A percentile compares a stretch with the other conserved stretches of the same genome.
These are phyloP conservation scores for Pterocarpus santalinus DNA, from an alignment of 306 rosid species.

Conservation along the genomic window DNA sequence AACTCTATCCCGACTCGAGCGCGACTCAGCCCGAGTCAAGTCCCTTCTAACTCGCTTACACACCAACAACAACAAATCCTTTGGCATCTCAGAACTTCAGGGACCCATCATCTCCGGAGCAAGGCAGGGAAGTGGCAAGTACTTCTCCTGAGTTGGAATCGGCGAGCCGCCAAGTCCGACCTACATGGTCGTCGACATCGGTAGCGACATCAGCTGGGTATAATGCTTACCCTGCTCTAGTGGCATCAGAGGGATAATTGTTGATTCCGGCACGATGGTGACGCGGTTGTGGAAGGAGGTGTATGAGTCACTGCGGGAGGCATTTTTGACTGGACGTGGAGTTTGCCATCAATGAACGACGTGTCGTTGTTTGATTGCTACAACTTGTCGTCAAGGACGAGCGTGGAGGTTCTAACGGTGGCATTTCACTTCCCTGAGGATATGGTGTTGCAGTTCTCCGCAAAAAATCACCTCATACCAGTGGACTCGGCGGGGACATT, in stretches of 20 bases:
- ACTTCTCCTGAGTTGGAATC: slow-evolving; percentile 85
- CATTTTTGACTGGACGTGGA: slow-evolving; percentile 61
- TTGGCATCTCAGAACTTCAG: slow-evolving; percentile 39
- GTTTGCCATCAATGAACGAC: slow-evolving; percentile 47
- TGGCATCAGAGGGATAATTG: slow-evolving; percentile 68
- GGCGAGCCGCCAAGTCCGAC: slow-evolving; percentile 76
- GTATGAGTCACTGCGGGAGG: slow-evolving; percentile 65
- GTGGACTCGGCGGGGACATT: slow-evolving; percentile 84
- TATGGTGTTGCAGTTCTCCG: slow-evolving; percentile 68
- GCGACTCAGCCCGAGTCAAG: slow-evolving; percentile 84
- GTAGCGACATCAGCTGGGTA: slow-evolving; percentile 92
- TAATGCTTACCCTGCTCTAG: slow-evolving; percentile 95
- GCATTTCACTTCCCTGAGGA: slow-evolving; percentile 70
- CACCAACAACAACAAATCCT: slow-evolving; percentile 21
- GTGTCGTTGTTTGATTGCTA: slow-evolving; percentile 84
- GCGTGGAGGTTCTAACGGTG: slow-evolving; percentile 84
- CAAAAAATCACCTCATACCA: slow-evolving; percentile 83
- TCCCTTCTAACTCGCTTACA: slow-evolving; percentile 55
- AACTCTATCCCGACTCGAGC: slow-evolving; percentile 65
- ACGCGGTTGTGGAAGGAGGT: slow-evolving; percentile 70
- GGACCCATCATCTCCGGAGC: slow-evolving; percentile 79
- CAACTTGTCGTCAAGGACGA: slow-evolving; percentile 70
- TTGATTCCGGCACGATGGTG: slow-evolving; percentile 95
- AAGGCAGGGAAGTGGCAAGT: slow-evolving; percentile 97
- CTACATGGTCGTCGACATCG: slow-evolving; percentile 86